Conservation (phyloP, 2,329 filamentous ascomycete species). For the Fusarium solani-melongenae region DNA sequence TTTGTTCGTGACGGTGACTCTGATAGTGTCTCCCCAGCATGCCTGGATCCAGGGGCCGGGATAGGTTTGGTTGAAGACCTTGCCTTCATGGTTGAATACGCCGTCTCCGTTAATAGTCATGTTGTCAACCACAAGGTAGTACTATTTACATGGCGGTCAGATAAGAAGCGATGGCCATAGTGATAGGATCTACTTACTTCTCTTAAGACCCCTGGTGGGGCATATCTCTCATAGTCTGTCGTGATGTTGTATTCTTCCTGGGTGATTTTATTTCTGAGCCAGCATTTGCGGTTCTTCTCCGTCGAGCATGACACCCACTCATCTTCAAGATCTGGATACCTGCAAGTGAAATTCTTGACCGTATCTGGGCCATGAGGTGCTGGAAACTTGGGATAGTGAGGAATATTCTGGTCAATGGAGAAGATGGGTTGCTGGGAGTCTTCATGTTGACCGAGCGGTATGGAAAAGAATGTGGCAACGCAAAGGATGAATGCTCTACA, state of each 20-base stretch:
- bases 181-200: not conserved
- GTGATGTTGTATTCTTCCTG: not conserved
- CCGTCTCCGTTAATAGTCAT: not conserved
- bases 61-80: slow-evolving; percentile 3
- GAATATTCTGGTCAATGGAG: not conserved
- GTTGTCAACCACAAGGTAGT: not conserved
- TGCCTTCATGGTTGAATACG: not conserved
- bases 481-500: slow-evolving; percentile 6
- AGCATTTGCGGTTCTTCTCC: not conserved
- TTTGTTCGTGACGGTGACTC: not conserved
- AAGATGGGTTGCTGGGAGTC: not conserved
- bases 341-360: not conserved
- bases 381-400: not conserved
- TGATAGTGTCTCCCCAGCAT: slow-evolving; percentile 3
- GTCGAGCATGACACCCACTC: not conserved
- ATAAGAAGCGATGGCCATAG: not conserved
- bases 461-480: slow-evolving; percentile 4
- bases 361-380: slow-evolving; percentile 1
- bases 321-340: not conserved
- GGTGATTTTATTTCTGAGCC: not conserved
- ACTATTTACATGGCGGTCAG: not conserved
- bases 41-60: slow-evolving; percentile 3
- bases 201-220: not conserved
- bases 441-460: not conserved
- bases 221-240: not conserved